phyloP scores from a whole-genome alignment of 1,284 basidiomycete genomes.

The Violaceomyces palustris region DNA sequence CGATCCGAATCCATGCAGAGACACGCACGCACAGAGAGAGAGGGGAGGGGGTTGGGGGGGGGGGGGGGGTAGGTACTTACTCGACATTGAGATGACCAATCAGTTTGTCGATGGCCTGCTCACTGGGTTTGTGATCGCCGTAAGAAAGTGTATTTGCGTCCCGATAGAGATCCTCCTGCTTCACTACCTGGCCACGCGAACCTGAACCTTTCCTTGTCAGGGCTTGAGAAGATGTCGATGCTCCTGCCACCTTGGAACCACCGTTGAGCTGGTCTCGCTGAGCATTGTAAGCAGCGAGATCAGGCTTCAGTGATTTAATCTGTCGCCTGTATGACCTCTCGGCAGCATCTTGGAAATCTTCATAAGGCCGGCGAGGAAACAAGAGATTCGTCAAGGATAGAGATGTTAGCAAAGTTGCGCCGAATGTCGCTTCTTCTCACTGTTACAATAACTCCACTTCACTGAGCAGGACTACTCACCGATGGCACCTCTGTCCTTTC shows the following conservation, averaged over 20 bases:
- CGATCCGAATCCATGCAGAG: too few species aligned
- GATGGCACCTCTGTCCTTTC: conserved; percentile 75
- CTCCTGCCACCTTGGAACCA: too few species aligned
- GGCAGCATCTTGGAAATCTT: conserved; percentile 84
- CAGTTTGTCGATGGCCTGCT: conserved; percentile 89
- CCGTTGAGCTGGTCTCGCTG: too few species aligned
- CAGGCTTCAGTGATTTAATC: conserved; percentile 76
- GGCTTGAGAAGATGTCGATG: too few species aligned
- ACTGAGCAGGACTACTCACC: conserved; percentile 57
- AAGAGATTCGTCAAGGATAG: background rate
- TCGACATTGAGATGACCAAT: conserved; percentile 87
- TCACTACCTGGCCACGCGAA: background rate
- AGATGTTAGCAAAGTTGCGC: background rate
- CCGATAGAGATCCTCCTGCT: conserved; percentile 1
- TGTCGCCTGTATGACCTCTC: conserved; percentile 86
- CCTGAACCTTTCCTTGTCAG: background rate
- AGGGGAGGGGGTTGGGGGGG: too few species aligned
- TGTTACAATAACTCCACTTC: too few species aligned
- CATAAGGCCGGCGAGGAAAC: background rate
- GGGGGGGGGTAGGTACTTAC: too few species aligned
- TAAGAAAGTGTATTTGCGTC: conserved; percentile 57
- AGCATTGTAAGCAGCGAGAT: conserved; percentile 73
- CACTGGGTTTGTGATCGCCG: conserved; percentile 85
- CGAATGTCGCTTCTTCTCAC: too few species aligned
- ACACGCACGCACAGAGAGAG: too few species aligned